Conservation (phyloP, 805 yeast genomes). For the Kodamaea fukazawae region DNA sequence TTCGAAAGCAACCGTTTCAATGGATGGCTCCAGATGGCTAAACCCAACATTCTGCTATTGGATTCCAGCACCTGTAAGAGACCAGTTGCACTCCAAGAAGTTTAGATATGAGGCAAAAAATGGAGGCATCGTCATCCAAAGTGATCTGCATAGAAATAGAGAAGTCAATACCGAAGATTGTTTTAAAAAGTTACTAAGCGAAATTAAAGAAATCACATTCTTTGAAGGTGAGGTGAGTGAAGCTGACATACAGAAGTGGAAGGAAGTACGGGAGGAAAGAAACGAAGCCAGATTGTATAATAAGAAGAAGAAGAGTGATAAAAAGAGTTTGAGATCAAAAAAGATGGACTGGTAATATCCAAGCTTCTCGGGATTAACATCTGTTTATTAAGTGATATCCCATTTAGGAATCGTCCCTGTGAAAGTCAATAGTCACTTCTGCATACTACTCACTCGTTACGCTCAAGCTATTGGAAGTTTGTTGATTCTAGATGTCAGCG, state of each 20-base stretch:
- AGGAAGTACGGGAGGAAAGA: constrained; percentile 26
- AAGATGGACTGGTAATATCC: constrained; percentile 31
- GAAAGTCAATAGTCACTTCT: no score
- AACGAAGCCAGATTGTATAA: constrained; percentile 32
- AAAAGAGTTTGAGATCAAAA: constrained; percentile 35
- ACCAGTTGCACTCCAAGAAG: constrained; percentile 36
- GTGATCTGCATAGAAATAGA: constrained; percentile 59
- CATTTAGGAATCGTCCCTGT: no score
- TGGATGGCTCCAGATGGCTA: constrained; percentile 44
- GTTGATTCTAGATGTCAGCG: no score
- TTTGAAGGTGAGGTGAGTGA: constrained; percentile 49
- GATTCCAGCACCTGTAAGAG: constrained; percentile 55
- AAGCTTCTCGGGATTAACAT: no score
- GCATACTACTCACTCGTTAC: no score
- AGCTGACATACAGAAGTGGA: constrained; percentile 54
- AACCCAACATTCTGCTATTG: constrained; percentile 42
- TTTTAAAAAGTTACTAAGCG: constrained; percentile 53
- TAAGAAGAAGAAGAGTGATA: constrained; percentile 39
- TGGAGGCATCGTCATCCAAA: constrained; percentile 57
- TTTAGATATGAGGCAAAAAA: constrained; percentile 55
- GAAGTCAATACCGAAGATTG: constrained; percentile 58
- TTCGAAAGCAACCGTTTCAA: constrained; percentile 62
- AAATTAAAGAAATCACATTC: constrained; percentile 45
- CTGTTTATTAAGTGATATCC: no score
- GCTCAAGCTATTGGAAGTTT: no score